Percentiles rank a stretch among this genome's conserved stretches.
These are phyloP conservation scores for Annulohypoxylon truncatum DNA, from an alignment of 2,329 filamentous ascomycete genomes.

Conservation along the genomic window DNA sequence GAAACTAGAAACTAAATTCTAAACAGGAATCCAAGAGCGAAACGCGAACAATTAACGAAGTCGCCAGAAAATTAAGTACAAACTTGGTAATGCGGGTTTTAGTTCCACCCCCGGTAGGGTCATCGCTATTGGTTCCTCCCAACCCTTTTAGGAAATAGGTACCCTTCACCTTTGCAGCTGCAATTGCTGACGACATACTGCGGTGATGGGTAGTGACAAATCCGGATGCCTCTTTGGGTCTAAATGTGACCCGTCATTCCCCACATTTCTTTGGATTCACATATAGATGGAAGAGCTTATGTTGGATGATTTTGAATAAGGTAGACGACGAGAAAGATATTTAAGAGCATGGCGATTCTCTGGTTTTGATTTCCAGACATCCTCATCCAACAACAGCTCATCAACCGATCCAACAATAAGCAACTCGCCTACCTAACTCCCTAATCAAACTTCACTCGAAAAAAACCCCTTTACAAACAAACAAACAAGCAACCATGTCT, in stretches of 20 bases:
- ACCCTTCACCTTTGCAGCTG: not conserved
- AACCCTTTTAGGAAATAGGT: constrained; percentile 9
- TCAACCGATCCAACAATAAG: not conserved
- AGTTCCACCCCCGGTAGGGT: not conserved
- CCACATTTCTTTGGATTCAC: not conserved
- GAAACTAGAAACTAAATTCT: not conserved
- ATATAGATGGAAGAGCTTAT: not conserved
- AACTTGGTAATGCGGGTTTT: not conserved
- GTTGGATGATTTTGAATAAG: not conserved
- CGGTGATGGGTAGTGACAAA: constrained; percentile 8
- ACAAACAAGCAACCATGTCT: not conserved
- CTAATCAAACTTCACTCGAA: no score
- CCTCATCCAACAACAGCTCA: not conserved
- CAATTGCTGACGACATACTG: constrained; percentile 11
- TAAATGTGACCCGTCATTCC: not conserved
- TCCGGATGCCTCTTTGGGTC: constrained; percentile 1
- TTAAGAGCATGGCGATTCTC: not conserved
- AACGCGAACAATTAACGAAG: not conserved
- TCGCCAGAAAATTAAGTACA: not conserved
- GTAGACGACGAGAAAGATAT: not conserved
- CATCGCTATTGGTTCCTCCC: not conserved
- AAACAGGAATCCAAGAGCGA: not conserved
- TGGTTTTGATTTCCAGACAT: not conserved
- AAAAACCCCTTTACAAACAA: not conserved
- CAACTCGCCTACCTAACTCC: no score